phyloP scores from a whole-genome alignment of 2,329 filamentous ascomycete species.

The Talaromyces sp. region DNA sequence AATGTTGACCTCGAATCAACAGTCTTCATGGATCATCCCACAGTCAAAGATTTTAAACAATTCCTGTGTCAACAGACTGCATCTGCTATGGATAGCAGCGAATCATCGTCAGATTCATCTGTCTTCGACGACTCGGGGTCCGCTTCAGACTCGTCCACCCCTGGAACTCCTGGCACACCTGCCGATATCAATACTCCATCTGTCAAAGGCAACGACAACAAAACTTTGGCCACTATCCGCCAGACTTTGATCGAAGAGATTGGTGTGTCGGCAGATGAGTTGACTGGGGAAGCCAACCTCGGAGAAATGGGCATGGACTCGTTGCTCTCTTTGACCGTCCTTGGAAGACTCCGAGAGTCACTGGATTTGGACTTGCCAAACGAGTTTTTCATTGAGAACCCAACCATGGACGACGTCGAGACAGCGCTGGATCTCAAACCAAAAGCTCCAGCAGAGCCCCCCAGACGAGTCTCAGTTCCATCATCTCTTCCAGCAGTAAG shows the following conservation, averaged over 20 bases:
- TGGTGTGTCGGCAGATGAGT: slow-evolving; percentile 36
- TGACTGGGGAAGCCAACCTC: slow-evolving; percentile 36
- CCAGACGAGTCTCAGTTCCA: neutral
- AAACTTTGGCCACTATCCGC: slow-evolving; percentile 34
- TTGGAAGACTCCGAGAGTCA: slow-evolving; percentile 41
- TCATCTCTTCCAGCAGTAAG: slow-evolving; percentile 15
- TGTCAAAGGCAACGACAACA: slow-evolving; percentile 27
- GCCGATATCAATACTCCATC: slow-evolving; percentile 21
- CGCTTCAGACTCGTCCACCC: slow-evolving; percentile 29
- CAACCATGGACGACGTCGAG: slow-evolving; percentile 36
- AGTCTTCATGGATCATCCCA: slow-evolving; percentile 11
- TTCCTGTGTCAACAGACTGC: slow-evolving; percentile 39
- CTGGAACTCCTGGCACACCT: slow-evolving; percentile 30
- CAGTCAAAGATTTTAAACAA: slow-evolving; percentile 31
- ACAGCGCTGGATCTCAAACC: slow-evolving; percentile 34
- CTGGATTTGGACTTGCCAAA: slow-evolving; percentile 37
- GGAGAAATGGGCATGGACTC: slow-evolving; percentile 43
- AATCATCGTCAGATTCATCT: slow-evolving; percentile 25
- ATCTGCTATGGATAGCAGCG: slow-evolving; percentile 26
- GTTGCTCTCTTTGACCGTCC: slow-evolving; percentile 41
- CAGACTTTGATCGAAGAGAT: slow-evolving; percentile 40
- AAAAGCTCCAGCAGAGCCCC: slow-evolving; percentile 16
- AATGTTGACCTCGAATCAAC: slow-evolving; percentile 21
- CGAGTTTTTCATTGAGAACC: slow-evolving; percentile 41
- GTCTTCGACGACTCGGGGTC: slow-evolving; percentile 22